Evolutionary conservation across 768 basidiomycete species (phyloP).

Genomic region (Postia placenta): DNA sequence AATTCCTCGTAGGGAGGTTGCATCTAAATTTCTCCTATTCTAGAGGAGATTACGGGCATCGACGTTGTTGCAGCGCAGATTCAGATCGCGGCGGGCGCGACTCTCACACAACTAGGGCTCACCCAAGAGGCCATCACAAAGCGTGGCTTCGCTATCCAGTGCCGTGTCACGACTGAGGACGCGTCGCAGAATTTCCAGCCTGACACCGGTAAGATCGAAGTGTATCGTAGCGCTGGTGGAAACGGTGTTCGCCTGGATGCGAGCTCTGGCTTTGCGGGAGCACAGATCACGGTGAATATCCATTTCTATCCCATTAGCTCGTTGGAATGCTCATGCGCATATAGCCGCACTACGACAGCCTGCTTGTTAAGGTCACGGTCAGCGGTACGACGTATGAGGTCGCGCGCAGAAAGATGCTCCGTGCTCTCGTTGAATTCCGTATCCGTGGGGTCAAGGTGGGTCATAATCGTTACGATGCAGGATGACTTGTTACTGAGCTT

Average conservation of each 20-base stretch:
- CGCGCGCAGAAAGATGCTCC: conserved; percentile 97
- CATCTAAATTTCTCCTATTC: neutral
- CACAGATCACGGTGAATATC: conserved; percentile 85
- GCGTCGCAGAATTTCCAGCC: conserved; percentile 91
- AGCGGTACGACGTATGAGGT: conserved; percentile 98
- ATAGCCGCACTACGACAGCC: conserved; percentile 95
- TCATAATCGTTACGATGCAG: too few species aligned
- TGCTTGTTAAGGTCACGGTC: conserved; percentile 94
- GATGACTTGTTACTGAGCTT: neutral
- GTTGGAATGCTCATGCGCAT: neutral
- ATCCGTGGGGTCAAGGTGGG: conserved; percentile 96
- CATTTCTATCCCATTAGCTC: too few species aligned
- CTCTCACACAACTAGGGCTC: conserved; percentile 89
- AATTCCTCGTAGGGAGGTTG: neutral
- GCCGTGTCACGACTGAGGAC: conserved; percentile 98
- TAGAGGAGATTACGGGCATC: conserved; percentile 99
- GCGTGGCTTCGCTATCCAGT: conserved; percentile 97
- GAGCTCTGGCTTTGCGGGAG: conserved; percentile 95
- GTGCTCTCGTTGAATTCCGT: conserved; percentile 99
- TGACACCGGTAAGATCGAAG: conserved; percentile 98
- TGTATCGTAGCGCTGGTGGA: conserved; percentile 97
- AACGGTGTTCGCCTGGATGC: conserved; percentile 98
- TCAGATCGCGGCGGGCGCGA: conserved; percentile 98
- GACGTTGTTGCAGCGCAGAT: conserved; percentile 99
- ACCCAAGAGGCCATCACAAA: conserved; percentile 94